phyloP scores from a whole-genome alignment of 306 rosid genomes.

The Oxytropis ochrocephala region DNA sequence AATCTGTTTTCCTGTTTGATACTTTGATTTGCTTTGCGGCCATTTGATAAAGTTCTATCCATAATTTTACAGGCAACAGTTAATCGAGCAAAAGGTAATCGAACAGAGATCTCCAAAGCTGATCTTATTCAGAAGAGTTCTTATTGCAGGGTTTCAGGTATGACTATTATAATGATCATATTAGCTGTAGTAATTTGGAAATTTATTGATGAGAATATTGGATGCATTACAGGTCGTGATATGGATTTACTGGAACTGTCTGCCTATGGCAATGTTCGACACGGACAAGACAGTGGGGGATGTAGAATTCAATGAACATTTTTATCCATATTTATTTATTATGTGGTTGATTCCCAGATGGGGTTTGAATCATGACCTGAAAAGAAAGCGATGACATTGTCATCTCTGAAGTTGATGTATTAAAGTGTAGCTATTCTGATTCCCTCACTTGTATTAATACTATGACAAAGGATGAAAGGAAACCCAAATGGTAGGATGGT shows the following conservation, averaged over 20 bases:
- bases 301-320: slow-evolving; percentile 72
- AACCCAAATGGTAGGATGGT: no score
- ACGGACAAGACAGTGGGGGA: slow-evolving; percentile 68
- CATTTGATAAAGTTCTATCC: not conserved
- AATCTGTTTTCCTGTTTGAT: slow-evolving; percentile 1
- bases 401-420: not conserved
- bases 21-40: not conserved
- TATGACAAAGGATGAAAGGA: no score
- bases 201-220: not conserved
- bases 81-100: slow-evolving; percentile 83
- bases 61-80: slow-evolving; percentile 60
- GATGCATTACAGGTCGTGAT: slow-evolving; percentile 59
- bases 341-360: slow-evolving; percentile 7
- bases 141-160: slow-evolving; percentile 92
- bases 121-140: slow-evolving; percentile 91
- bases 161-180: not conserved
- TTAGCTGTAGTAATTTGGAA: slow-evolving; percentile 14
- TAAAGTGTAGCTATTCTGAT: not conserved
- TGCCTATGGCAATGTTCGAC: slow-evolving; percentile 75
- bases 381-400: not conserved
- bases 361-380: slow-evolving; percentile 5
- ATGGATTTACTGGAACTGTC: slow-evolving; percentile 93
- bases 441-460: no score
- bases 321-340: not conserved
- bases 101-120: slow-evolving; percentile 63